Base-by-base conservation (phyloP, 208 protist genomes). In the Tritrichomonas foetus region DNA sequence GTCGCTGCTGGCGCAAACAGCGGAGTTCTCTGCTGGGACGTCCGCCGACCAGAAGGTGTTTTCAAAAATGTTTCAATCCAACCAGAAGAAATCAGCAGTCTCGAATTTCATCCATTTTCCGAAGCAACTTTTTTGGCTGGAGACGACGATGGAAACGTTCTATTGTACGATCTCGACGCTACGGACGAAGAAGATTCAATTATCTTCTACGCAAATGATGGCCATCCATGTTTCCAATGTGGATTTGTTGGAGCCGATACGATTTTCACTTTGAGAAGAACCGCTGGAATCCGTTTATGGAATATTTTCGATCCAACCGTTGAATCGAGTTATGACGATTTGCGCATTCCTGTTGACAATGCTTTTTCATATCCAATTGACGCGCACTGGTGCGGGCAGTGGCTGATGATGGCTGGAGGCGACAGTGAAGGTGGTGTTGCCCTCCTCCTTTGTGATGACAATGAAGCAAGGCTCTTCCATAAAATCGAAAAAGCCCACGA, bases 401-500 rank as follows among this genome's bases (percentile, higher is more conserved):
- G 57, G 53, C 1, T 89, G 8, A 89, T 89, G 78, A 27, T 57
- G 11, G 41, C n/a, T 39, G 78, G 78, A 39, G 78, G 78, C 16
- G 78, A 89, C 30, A 55, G 41, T 55, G 78, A 89, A 47, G 78
- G 78, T 41, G 78, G 78, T 39, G 78, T 89, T 27, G 39, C 78
- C 13, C 78, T 89, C n/a, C 27, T 44, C n/a, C 47, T 89, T 20
- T 44, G 44, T 33, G 33, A 25, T 39, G 27, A 89, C 27, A 57
- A 57, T 5, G 47, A 47, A 20, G 44, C 16, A 0, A 47, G 3
- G 22, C 44, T 89, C 14, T 89, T 89, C 41, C 47, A 57, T 27
- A 89, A 89, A 57, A 61, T 89, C 9, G 78, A 89, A 57, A 89
- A 89, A 89, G 78, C 78, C 14, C 78, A 89, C 36, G 41, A 89